Base-by-base conservation (phyloP, 495 filamentous ascomycete species). In the Penicillium lividum region DNA sequence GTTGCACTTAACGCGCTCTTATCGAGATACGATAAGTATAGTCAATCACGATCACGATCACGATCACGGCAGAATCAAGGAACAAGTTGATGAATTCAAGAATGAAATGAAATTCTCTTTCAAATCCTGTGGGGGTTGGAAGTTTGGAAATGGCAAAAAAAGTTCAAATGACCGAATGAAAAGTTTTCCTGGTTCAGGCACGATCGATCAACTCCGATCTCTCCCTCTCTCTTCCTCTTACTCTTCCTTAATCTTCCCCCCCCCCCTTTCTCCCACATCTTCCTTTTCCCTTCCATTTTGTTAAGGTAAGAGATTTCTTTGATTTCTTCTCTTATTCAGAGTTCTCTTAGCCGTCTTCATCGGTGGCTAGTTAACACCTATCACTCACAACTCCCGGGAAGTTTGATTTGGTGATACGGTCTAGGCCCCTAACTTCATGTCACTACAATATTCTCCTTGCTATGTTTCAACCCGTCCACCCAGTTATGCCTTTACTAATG, bases 1-100 rank as follows among this genome's bases (percentile, higher is more conserved):
- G 77, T 80, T 77, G 66, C 75, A 80, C 72, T 77, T 56, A 56
- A 49, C 54, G 54, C 54, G 54, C 4, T 29, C 54, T 56, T 54
- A 56, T 42, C 38, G 33, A 27, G 30, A 13, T 11, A 2, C 27
- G 52, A 60, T 55, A 54, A 51, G 56, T 45, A 29, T 33, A 47
- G 2, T 22, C 22, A 3, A 27, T 53, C 46, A 16, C 18, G 13
- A 27, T 53, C 46, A 16, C 18, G 28, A 33, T 4, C 10, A 22
- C 30, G 42, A 46, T 22, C 1, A 22, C 22, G 22, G 22, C 22
- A 22, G 22, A 18, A 13, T 34, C 13, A 48, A 18, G 52, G 47
- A 43, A 58, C 22, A 43, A 43, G 25, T 38, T 38, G 38, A 40
- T n/a, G 38, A 40, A 13, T 36, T 28, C 0, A 34, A 50, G 27